Evolutionary conservation across 139 green algal species (phyloP).

Genomic region (Tetradesmus obliquus): DNA sequence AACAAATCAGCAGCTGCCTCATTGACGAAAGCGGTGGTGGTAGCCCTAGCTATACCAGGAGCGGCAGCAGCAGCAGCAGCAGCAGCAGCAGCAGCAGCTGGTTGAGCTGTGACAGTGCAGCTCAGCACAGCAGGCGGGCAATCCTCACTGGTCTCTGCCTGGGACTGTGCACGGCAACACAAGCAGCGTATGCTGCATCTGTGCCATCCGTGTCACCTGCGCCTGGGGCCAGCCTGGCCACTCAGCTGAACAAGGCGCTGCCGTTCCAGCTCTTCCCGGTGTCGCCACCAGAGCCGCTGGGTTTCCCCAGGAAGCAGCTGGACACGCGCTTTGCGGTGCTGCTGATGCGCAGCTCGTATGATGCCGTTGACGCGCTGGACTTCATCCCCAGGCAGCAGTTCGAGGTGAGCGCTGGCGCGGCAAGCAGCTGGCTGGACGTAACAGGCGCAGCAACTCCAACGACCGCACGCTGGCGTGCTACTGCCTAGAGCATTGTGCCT

Average conservation of each 20-base stretch:
- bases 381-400: constrained; percentile 82
- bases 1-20: neutral
- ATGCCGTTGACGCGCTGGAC: constrained; percentile 84
- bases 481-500: neutral
- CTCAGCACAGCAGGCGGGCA: neutral
- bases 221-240: neutral
- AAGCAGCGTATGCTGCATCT: neutral
- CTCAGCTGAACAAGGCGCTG: neutral
- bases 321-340: constrained; percentile 86
- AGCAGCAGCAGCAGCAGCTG: neutral
- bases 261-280: constrained; percentile 23
- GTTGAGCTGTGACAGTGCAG: neutral
- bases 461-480: neutral
- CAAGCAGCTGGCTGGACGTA: neutral
- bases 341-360: constrained; percentile 82
- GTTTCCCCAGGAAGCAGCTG: constrained; percentile 56
- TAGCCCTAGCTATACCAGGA: neutral
- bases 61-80: neutral
- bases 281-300: constrained; percentile 17
- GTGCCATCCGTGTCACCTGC: constrained; percentile 2
- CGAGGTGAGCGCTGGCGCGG: constrained; percentile 17
- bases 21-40: neutral
- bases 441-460: neutral
- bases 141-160: neutral
- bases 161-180: neutral